Base-by-base conservation (phyloP, 176 grass and related monocot genomes). In the Chrysopogon serrulatus region DNA sequence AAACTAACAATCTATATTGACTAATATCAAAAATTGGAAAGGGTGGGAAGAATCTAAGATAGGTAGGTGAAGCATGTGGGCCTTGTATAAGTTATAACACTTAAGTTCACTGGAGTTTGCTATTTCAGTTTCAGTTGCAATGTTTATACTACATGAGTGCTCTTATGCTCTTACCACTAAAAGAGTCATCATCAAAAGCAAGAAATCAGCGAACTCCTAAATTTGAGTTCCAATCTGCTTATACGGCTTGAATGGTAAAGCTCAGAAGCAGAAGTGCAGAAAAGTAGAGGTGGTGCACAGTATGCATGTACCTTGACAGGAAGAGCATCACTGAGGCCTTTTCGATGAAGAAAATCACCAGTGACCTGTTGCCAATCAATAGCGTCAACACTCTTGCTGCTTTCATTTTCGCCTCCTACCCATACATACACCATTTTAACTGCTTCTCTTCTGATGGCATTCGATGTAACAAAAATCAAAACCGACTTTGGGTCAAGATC, bases 401-500 rank as follows among this genome's bases (percentile, higher is more conserved):
- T 61, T 14, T 90, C 89, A 85, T 85, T 90, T 71, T 89, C 88
- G 76, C 86, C 90, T 68, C 94, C 94, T 96, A 96, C 53, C 89
- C 89, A 97, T 60, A 97, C 49, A 69, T 66, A 93, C 66, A 94
- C 73, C 13, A 35, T 83, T 57, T 84, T 78, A 87, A 63, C 87
- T 68, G 74, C 83, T 67, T 72, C 80, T 81, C 65, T 90, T 89
- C 77, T 85, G 86, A 42, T 90, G 28, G 57, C 57, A 89, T 85
- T 82, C 78, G 85, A 73, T 90, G 68, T 81, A 69, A 98, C 76
- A 78, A 95, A 92, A 87, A 98, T 86, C 62, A 93, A 92, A 87
- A 92, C 96, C 39, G 89, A 88, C 83, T 92, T 93, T 1, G 91
- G 78, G 68, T 98, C 96, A 78, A 95, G 83, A 90, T 93, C 85